Evolutionary conservation across 495 filamentous ascomycete species (phyloP).

Genomic region (Penicillium canariense): DNA sequence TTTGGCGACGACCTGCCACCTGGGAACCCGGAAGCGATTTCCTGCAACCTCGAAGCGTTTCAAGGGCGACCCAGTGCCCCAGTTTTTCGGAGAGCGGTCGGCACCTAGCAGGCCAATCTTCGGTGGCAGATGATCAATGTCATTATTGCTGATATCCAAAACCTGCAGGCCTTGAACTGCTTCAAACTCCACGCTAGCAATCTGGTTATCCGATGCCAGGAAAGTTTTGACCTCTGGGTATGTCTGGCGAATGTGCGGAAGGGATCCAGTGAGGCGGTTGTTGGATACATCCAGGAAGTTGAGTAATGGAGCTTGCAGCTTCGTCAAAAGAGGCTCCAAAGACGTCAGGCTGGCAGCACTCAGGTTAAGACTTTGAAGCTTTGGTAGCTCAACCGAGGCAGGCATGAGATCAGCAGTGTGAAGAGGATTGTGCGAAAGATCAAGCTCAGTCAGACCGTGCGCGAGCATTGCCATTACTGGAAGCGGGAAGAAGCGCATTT

Average conservation of each 20-base stretch:
- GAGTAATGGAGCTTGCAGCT: constrained; percentile 68
- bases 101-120: constrained; percentile 68
- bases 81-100: constrained; percentile 43
- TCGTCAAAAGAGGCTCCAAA: constrained; percentile 58
- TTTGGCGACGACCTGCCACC: constrained; percentile 79
- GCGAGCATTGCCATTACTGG: constrained; percentile 64
- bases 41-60: constrained; percentile 65
- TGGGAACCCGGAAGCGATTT: constrained; percentile 83
- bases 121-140: constrained; percentile 73
- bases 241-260: constrained; percentile 54
- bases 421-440: constrained; percentile 78
- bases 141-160: constrained; percentile 79
- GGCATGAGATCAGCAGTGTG: constrained; percentile 58
- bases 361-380: constrained; percentile 72
- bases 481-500: constrained; percentile 63
- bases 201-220: constrained; percentile 71
- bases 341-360: constrained; percentile 64
- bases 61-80: constrained; percentile 40
- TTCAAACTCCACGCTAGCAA: constrained; percentile 70
- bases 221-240: constrained; percentile 69
- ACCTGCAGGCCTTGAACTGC: constrained; percentile 69
- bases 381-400: constrained; percentile 61
- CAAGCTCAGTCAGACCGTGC: constrained; percentile 66
- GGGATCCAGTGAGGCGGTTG: constrained; percentile 65
- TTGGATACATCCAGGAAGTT: constrained; percentile 74